phyloP scores from a whole-genome alignment of 441 rosid genomes.

The Metrosideros polymorpha region DNA sequence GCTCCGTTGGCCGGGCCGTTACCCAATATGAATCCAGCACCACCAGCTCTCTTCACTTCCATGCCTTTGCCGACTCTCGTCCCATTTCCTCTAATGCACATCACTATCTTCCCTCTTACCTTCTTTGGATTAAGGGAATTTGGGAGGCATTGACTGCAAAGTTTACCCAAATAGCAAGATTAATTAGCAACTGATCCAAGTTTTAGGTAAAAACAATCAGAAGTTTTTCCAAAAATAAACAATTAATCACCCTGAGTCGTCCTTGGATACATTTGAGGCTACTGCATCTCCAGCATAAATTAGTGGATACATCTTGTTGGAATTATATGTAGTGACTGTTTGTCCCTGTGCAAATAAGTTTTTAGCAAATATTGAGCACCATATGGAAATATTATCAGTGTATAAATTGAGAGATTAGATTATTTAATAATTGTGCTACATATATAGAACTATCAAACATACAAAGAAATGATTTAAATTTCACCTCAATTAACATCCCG shows the following conservation, averaged over 20 bases:
- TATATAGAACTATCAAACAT: neutral
- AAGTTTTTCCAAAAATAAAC: neutral
- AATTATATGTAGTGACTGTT: constrained; percentile 40
- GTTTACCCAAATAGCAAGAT: neutral
- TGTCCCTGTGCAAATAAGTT: constrained; percentile 35
- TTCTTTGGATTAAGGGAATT: constrained; percentile 38
- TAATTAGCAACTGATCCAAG: neutral
- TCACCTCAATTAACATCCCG: constrained; percentile 41
- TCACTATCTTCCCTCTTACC: constrained; percentile 64
- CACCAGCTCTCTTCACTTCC: constrained; percentile 77
- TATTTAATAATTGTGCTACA: neutral
- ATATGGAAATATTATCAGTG: neutral
- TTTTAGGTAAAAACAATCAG: neutral
- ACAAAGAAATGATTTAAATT: neutral
- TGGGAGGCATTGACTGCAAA: constrained; percentile 52
- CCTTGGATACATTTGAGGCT: constrained; percentile 18
- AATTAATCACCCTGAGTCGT: constrained; percentile 26
- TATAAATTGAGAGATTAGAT: neutral
- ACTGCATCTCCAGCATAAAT: constrained; percentile 52
- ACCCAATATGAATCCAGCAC: constrained; percentile 57
- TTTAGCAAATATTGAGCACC: neutral
- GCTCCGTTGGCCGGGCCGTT: constrained; percentile 18
- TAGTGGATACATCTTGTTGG: constrained; percentile 34
- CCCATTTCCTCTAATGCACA: constrained; percentile 55
- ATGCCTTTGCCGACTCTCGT: constrained; percentile 38